Evolutionary conservation across 352 stramenopile genomes (phyloP), one percentile per base, ranked within the genome.

Genomic region (Globisporangium echinulatum): DNA sequence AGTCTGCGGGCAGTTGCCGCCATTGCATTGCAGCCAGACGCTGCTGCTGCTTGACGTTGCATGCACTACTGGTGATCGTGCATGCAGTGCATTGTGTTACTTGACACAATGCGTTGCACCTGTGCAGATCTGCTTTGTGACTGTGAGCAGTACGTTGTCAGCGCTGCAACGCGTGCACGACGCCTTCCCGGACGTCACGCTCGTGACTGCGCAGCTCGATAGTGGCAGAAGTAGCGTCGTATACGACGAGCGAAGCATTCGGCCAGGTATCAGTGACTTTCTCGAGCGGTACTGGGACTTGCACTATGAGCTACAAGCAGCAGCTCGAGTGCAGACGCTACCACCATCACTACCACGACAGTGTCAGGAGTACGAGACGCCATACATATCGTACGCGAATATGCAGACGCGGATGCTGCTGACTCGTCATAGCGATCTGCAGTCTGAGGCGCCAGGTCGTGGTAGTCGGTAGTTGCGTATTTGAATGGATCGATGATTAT

Each of bases 61-160:
- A 39, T 89, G 79, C 48, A 57, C 64, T 2, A 89, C 75, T 15
- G 79, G 79, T 15, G 61, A 68, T 5, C 60, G 71, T 15, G 71
- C 72, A 10, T 76, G 68, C 13, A 61, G 67, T 15, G 76, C 64
- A 2, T 48, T 88, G n/a, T 44, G 71, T 19, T 65, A 80, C 48
- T 74, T 88, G 8, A 59, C 82, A 5, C 52, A 58, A 8, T 58
- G 64, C 25, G 58, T 87, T 11, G 47, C 51, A 5, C 59, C 68
- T 7, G 62, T 60, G 7, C 69, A 39, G 64, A 85, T 89, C 68
- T 86, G 85, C 69, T 78, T 84, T 51, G 69, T 80, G 52, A 73
- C 73, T 3, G 52, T 87, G 19, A 74, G 80, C 44, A 79, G 66
- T 54, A 72, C 75, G 1, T 59, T 74, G 7, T 64, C 70, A 7